Evolutionary conservation across 805 yeast species (phyloP), one percentile per base, ranked within the genome.

Genomic region (Lachancea mirantina): DNA sequence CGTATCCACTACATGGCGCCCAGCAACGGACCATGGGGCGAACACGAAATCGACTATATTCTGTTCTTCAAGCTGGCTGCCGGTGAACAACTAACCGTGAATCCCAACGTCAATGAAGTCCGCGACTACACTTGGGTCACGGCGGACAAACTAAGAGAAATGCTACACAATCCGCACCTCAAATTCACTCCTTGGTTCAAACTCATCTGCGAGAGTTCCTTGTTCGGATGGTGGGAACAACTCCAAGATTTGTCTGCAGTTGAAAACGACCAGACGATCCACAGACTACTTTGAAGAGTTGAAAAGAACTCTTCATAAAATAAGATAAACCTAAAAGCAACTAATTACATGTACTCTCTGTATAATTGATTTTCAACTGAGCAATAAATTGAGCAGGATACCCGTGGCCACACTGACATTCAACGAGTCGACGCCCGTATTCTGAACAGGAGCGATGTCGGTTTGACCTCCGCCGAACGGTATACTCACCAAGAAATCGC

Each of bases 111-210:
- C 18, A 92, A 88, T 54, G 99, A 92, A 58, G 95, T 89, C 30
- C 77, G 77, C 52, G 96, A 82, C 53, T 62, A 64, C 49, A 73
- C 67, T 49, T 92, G 83, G 62, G 97, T 92, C 15, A 62, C 76
- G 19, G 71, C 71, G 16, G 62, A 62, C 1, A 80, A 82, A 46
- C 68, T 92, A 47, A 74, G 76, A 55, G 62, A 55, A 13, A 84
- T 92, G 96, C 83, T 92, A 57, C 46, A 68, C 14, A 84, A 88
- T 55, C 48, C 63, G 13, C 36, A 50, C n/a, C 67, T 82, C 41
- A 67, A 74, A 8, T 92, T 92, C 62, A 92, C 99, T 4, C 99
- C 99, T 4, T 92, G 99, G 99, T 92, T 92, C 67, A 85, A 84
- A 61, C 72, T 92, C 44, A 92, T 92, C 46, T 92, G 98, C 58